Evolutionary conservation across 2,329 filamentous ascomycete genomes (phyloP).

Genomic region (Trichoderma lentiforme): DNA sequence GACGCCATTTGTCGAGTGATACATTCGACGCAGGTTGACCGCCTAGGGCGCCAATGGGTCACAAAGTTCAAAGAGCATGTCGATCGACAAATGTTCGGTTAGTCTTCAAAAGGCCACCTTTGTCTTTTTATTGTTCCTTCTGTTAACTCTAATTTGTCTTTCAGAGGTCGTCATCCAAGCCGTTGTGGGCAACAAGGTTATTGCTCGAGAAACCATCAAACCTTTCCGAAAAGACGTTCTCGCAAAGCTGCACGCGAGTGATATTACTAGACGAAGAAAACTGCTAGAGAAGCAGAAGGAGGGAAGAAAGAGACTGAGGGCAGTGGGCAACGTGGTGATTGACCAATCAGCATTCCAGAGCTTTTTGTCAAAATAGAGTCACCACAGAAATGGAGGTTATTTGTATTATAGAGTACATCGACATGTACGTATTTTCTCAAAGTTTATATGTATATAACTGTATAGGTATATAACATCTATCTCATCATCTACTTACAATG

Average conservation of each 20-base stretch:
- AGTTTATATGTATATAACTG: background rate
- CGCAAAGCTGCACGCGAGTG: slow-evolving; percentile 87
- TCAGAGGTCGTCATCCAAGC: slow-evolving; percentile 90
- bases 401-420: background rate
- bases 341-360: slow-evolving; percentile 94
- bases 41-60: slow-evolving; percentile 83
- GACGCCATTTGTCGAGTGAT: slow-evolving; percentile 92
- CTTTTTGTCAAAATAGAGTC: slow-evolving; percentile 60
- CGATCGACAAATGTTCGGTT: slow-evolving; percentile 85
- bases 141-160: background rate
- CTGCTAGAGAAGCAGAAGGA: slow-evolving; percentile 96
- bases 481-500: background rate
- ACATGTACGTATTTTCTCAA: no score
- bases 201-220: slow-evolving; percentile 93
- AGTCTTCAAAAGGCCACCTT: background rate
- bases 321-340: slow-evolving; percentile 89
- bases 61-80: slow-evolving; percentile 96
- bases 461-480: background rate
- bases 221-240: slow-evolving; percentile 95
- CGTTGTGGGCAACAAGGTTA: slow-evolving; percentile 73
- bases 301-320: slow-evolving; percentile 80
- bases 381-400: slow-evolving; percentile 44
- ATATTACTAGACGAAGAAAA: slow-evolving; percentile 78
- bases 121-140: slow-evolving; percentile 9
- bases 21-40: slow-evolving; percentile 75